Evolutionary conservation across 164 flowering plant genomes (phyloP).

Genomic region (Vitis riparia): DNA sequence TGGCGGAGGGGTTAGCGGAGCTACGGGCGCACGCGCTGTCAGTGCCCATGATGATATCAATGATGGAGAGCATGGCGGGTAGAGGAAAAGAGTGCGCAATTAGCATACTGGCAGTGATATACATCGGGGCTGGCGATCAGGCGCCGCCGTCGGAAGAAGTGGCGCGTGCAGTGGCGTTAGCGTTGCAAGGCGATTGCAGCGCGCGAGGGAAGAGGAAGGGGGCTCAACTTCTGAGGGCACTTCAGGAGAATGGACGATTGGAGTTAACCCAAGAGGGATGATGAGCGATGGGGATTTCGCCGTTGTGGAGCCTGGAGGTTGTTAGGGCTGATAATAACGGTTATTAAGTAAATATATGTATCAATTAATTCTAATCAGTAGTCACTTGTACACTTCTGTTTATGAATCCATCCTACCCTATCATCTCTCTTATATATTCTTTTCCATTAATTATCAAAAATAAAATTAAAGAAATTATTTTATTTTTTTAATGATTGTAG

Average conservation of each 20-base stretch:
- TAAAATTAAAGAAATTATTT: too few species aligned
- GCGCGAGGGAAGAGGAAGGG: slow-evolving; percentile 81
- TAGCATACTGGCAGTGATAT: slow-evolving; percentile 62
- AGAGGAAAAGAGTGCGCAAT: slow-evolving; percentile 77
- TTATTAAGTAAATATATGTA: too few species aligned
- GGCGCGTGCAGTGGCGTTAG: slow-evolving; percentile 78
- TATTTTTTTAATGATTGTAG: too few species aligned
- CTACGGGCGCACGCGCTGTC: slow-evolving; percentile 73
- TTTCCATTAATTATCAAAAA: too few species aligned
- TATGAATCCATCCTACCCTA: too few species aligned
- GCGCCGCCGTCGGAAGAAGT: slow-evolving; percentile 68
- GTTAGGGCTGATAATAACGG: too few species aligned
- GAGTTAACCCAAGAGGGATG: slow-evolving; percentile 25
- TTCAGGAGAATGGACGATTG: slow-evolving; percentile 52
- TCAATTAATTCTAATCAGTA: too few species aligned
- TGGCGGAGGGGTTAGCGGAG: slow-evolving; percentile 76
- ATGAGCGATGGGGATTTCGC: background rate
- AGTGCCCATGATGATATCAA: slow-evolving; percentile 80
- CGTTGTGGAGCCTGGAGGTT: too few species aligned
- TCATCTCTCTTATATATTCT: too few species aligned
- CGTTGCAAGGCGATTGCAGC: slow-evolving; percentile 77
- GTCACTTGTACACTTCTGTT: too few species aligned
- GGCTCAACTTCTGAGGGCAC: slow-evolving; percentile 55
- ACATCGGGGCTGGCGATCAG: slow-evolving; percentile 25
- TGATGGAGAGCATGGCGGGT: slow-evolving; percentile 63